A percentile compares a stretch with the other conserved stretches of the same genome.
Evolutionary conservation across 2,329 filamentous ascomycete genomes (phyloP).

Genomic region (Neofusicoccum ribis): DNA sequence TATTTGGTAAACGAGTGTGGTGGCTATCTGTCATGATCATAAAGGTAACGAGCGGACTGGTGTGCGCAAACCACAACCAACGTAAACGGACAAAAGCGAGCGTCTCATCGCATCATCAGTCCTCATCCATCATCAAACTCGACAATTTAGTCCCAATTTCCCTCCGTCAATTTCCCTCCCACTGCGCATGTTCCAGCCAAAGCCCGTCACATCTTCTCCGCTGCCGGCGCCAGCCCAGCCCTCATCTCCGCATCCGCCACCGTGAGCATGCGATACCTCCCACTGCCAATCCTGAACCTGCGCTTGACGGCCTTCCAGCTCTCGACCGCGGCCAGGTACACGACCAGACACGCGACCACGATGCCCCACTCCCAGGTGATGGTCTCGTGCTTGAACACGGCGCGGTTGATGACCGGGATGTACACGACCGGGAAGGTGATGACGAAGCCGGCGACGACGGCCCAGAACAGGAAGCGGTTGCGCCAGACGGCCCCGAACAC

Average conservation of each 20-base stretch:
- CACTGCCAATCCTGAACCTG: constrained; percentile 35
- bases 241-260: constrained; percentile 39
- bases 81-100: neutral
- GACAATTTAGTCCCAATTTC: constrained; percentile 10
- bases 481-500: constrained; percentile 41
- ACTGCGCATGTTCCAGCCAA: neutral
- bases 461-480: constrained; percentile 48
- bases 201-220: neutral
- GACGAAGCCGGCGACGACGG: constrained; percentile 41
- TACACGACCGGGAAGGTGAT: constrained; percentile 49
- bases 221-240: constrained; percentile 25
- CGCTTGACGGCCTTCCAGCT: constrained; percentile 49
- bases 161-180: neutral
- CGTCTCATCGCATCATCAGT: neutral
- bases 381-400: constrained; percentile 47
- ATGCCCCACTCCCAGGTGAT: constrained; percentile 51
- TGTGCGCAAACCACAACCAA: neutral
- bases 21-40: neutral
- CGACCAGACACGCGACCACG: constrained; percentile 41
- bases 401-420: constrained; percentile 46
- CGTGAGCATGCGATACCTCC: constrained; percentile 31
- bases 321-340: constrained; percentile 45
- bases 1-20: neutral
- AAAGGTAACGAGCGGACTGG: neutral
- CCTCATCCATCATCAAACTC: neutral